These are phyloP conservation scores for Dactylellina sp. DNA, from an alignment of 2,329 filamentous ascomycete genomes.

Conservation along the genomic window DNA sequence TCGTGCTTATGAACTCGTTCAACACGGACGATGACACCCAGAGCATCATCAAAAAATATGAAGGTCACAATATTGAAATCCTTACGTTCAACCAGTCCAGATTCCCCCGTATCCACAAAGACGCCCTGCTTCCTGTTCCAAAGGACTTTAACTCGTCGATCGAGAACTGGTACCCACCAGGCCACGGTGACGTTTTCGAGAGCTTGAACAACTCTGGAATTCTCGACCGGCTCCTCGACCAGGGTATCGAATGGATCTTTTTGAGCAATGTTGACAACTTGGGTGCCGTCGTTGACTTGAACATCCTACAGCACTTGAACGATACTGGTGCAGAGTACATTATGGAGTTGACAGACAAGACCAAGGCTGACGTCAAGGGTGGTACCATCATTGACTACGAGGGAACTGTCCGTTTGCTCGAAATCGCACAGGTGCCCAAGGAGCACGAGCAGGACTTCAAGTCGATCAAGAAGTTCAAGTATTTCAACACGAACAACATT, in stretches of 20 bases:
- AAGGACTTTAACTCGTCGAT: slow-evolving; percentile 88
- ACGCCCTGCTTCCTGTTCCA: slow-evolving; percentile 94
- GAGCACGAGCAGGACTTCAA: slow-evolving; percentile 99
- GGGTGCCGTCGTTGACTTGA: slow-evolving; percentile 95
- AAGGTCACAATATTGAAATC: slow-evolving; percentile 99
- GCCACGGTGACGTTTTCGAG: slow-evolving; percentile 99
- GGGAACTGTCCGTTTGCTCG: slow-evolving; percentile 92
- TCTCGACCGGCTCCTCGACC: slow-evolving; percentile 93
- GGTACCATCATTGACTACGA: slow-evolving; percentile 99
- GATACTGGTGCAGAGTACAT: slow-evolving; percentile 98
- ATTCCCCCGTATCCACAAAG: slow-evolving; percentile 97
- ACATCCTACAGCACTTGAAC: slow-evolving; percentile 99
- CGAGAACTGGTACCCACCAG: slow-evolving; percentile 97
- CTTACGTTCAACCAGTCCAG: slow-evolving; percentile 99
- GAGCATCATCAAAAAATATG: slow-evolving; percentile 99
- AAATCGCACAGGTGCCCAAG: slow-evolving; percentile 99
- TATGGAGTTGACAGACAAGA: slow-evolving; percentile 99
- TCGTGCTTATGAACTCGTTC: slow-evolving; percentile 99
- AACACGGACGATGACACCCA: slow-evolving; percentile 99
- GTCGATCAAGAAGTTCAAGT: slow-evolving; percentile 99
- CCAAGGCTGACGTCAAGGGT: slow-evolving; percentile 99
- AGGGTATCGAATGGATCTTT: slow-evolving; percentile 98
- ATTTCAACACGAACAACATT: slow-evolving; percentile 99
- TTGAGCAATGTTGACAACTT: slow-evolving; percentile 99
- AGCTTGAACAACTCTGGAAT: slow-evolving; percentile 99